Evolutionary conservation across 2,329 filamentous ascomycete genomes (phyloP).

Genomic region (Xylariaceae sp.): DNA sequence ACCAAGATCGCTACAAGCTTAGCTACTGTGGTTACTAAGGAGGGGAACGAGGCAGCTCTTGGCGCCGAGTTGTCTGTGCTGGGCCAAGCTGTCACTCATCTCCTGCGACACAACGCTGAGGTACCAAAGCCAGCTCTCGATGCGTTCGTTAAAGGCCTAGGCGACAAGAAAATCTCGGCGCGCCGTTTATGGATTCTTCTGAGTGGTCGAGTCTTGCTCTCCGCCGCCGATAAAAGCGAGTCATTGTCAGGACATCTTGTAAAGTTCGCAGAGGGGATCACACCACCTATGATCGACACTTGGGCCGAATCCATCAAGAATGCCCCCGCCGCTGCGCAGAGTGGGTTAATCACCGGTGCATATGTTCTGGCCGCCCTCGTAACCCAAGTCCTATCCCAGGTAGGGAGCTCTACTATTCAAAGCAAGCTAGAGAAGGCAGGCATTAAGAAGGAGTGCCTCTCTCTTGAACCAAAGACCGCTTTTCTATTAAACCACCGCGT

Average conservation of each 20-base stretch:
- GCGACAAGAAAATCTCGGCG: conserved; percentile 76
- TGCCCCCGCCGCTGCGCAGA: conserved; percentile 73
- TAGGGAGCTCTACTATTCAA: conserved; percentile 49
- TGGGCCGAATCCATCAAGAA: conserved; percentile 78
- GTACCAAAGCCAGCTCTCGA: conserved; percentile 65
- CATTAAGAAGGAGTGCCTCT: conserved; percentile 62
- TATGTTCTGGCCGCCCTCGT: conserved; percentile 68
- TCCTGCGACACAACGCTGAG: conserved; percentile 57
- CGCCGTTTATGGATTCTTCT: conserved; percentile 78
- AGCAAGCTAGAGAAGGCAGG: conserved; percentile 56
- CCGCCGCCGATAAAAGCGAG: conserved; percentile 43
- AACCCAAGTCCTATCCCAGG: conserved; percentile 49
- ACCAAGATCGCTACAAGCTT: conserved; percentile 64
- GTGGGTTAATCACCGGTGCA: conserved; percentile 72
- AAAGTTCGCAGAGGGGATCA: conserved; percentile 50
- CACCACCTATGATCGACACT: conserved; percentile 58
- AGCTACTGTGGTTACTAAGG: conserved; percentile 68
- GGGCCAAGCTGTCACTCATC: conserved; percentile 57
- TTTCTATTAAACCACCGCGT: conserved; percentile 81
- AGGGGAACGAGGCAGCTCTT: conserved; percentile 82
- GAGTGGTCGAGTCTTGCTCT: conserved; percentile 66
- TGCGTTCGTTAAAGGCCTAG: conserved; percentile 72
- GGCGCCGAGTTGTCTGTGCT: conserved; percentile 71
- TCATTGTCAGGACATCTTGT: conserved; percentile 45
- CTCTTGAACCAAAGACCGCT: conserved; percentile 74